These are phyloP conservation scores for Zoysia pacifica DNA, from an alignment of 176 grass and related monocot genomes.

Conservation along the genomic window DNA sequence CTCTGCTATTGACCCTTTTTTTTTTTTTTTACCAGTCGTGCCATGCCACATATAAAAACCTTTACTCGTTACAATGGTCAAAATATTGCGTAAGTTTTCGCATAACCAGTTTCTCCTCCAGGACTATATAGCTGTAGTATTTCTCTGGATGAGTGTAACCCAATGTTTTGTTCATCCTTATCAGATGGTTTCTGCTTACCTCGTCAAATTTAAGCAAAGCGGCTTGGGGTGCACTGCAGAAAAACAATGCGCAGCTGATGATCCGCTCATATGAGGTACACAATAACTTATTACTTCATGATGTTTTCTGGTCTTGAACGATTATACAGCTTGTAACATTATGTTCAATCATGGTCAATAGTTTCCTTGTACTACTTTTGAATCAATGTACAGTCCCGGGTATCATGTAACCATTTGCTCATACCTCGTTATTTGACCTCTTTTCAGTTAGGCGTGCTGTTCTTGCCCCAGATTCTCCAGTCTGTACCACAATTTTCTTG, in stretches of 20 bases:
- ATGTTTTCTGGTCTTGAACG: neutral
- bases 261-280: conserved; percentile 95
- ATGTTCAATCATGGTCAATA: neutral
- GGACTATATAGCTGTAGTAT: conserved; percentile 1
- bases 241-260: conserved; percentile 95
- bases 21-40: conserved; percentile 56
- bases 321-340: neutral
- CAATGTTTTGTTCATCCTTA: conserved; percentile 5
- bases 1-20: conserved; percentile 27
- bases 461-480: conserved; percentile 63
- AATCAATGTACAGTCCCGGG: neutral
- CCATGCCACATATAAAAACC: conserved; percentile 97
- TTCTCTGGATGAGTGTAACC: conserved; percentile 5
- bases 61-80: conserved; percentile 87
- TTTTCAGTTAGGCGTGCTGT: conserved; percentile 80
- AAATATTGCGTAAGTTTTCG: conserved; percentile 74
- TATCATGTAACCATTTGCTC: neutral
- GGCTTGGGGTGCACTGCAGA: conserved; percentile 95
- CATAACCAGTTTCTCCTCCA: neutral
- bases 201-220: conserved; percentile 98
- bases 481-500: conserved; percentile 56
- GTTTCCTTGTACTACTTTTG: neutral
- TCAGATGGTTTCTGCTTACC: conserved; percentile 96
- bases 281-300: neutral
- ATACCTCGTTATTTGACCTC: conserved; percentile 7